These are phyloP conservation scores for Pseudogymnoascus destructans DNA, from an alignment of 2,329 filamentous ascomycete species.

Conservation along the genomic window DNA sequence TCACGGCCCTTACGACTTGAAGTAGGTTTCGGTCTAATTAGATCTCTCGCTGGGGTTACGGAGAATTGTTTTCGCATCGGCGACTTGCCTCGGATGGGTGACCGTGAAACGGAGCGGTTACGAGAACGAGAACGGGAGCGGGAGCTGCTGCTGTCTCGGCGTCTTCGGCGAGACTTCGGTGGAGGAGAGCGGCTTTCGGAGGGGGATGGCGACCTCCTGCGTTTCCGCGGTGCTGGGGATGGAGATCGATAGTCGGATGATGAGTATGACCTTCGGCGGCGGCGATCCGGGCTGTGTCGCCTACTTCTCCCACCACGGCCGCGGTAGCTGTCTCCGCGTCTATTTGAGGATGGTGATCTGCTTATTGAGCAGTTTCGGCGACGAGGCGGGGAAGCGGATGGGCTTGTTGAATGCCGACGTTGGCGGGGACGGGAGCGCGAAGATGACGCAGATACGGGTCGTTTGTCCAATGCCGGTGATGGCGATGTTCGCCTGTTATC, in stretches of 20 bases:
- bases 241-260: constrained; percentile 16
- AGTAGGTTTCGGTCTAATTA: constrained; percentile 10
- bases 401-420: constrained; percentile 21
- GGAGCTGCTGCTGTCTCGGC: constrained; percentile 21
- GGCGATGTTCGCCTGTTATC: constrained; percentile 22
- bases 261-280: constrained; percentile 21
- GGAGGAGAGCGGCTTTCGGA: constrained; percentile 23
- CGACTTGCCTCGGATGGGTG: constrained; percentile 7
- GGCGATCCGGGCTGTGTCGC: constrained; percentile 24
- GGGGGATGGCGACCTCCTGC: constrained; percentile 23
- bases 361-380: constrained; percentile 17
- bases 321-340: constrained; percentile 19
- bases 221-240: constrained; percentile 20
- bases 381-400: constrained; percentile 24
- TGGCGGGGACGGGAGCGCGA: constrained; percentile 23
- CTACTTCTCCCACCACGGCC: constrained; percentile 21
- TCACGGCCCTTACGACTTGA: constrained; percentile 20
- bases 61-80: background rate
- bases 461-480: constrained; percentile 13
- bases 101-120: constrained; percentile 4
- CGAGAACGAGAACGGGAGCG: constrained; percentile 23
- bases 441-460: constrained; percentile 19
- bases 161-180: constrained; percentile 19
- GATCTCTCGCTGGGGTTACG: constrained; percentile 9
- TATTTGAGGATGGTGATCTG: constrained; percentile 22